These are phyloP conservation scores for Cinnamomum micranthum DNA, from an alignment of 164 flowering plant genomes.

Conservation along the genomic window DNA sequence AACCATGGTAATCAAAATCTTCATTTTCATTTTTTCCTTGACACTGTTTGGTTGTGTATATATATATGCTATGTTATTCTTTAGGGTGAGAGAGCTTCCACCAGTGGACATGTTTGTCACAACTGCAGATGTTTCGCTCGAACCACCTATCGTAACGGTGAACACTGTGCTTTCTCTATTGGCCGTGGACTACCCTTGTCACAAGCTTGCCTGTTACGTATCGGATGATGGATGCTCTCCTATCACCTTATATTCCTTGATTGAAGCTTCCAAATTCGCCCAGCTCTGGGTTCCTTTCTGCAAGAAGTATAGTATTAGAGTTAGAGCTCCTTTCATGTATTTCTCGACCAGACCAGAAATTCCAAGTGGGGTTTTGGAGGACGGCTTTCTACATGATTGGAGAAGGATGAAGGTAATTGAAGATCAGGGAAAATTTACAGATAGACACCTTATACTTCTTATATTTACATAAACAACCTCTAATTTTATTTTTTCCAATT, in stretches of 20 bases:
- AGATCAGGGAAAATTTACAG: too few species aligned
- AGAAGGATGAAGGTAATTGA: slow-evolving; percentile 35
- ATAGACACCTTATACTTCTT: too few species aligned
- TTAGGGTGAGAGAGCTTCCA: slow-evolving; percentile 41
- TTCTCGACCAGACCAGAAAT: slow-evolving; percentile 14
- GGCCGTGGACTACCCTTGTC: slow-evolving; percentile 55
- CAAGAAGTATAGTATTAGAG: slow-evolving; percentile 40
- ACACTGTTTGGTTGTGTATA: neutral
- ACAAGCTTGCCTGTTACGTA: slow-evolving; percentile 63
- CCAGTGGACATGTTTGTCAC: slow-evolving; percentile 68
- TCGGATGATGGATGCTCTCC: slow-evolving; percentile 68
- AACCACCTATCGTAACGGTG: slow-evolving; percentile 55
- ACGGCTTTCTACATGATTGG: slow-evolving; percentile 38
- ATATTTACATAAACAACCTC: too few species aligned
- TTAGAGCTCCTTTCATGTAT: slow-evolving; percentile 61
- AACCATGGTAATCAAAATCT: neutral
- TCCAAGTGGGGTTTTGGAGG: slow-evolving; percentile 5
- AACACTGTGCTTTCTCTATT: slow-evolving; percentile 63
- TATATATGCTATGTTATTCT: neutral
- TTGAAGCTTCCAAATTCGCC: slow-evolving; percentile 47
- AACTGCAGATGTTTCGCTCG: slow-evolving; percentile 57
- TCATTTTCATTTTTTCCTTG: neutral
- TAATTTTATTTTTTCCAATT: too few species aligned
- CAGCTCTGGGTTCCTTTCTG: slow-evolving; percentile 67
- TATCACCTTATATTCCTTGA: slow-evolving; percentile 45